phyloP scores from a whole-genome alignment of 2,329 filamentous ascomycete genomes.

The Epichloe sibirici region DNA sequence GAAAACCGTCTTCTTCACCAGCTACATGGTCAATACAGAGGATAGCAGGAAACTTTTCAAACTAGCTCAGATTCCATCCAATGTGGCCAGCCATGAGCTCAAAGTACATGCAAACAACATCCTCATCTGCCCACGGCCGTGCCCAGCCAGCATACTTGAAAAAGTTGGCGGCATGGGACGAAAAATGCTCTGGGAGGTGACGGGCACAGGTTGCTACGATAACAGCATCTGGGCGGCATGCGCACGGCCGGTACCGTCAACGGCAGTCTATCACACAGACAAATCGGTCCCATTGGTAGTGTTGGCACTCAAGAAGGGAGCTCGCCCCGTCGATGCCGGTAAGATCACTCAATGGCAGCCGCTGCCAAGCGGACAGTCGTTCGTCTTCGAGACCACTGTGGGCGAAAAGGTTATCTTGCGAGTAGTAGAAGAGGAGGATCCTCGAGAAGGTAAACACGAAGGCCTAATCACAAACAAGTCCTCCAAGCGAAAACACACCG shows the following conservation, averaged over 20 bases:
- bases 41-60: slow-evolving; percentile 62
- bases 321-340: slow-evolving; percentile 65
- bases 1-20: slow-evolving; percentile 83
- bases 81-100: slow-evolving; percentile 55
- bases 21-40: slow-evolving; percentile 65
- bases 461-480: slow-evolving; percentile 47
- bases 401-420: slow-evolving; percentile 76
- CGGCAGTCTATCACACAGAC: slow-evolving; percentile 63
- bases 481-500: slow-evolving; percentile 46
- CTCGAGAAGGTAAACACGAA: slow-evolving; percentile 50
- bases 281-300: slow-evolving; percentile 70
- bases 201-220: slow-evolving; percentile 60
- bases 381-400: slow-evolving; percentile 71
- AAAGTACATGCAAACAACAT: slow-evolving; percentile 82
- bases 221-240: slow-evolving; percentile 80
- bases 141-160: slow-evolving; percentile 57
- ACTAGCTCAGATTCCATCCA: slow-evolving; percentile 52
- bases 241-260: slow-evolving; percentile 58
- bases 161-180: slow-evolving; percentile 80
- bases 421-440: slow-evolving; percentile 67
- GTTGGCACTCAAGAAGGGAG: slow-evolving; percentile 63
- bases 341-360: slow-evolving; percentile 79
- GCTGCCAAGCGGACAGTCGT: slow-evolving; percentile 54
- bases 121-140: slow-evolving; percentile 71
- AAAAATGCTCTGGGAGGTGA: slow-evolving; percentile 75